Percentiles rank a stretch among this genome's conserved stretches.
phyloP scores from a whole-genome alignment of 768 basidiomycete genomes.

The Termitomyces sp. region DNA sequence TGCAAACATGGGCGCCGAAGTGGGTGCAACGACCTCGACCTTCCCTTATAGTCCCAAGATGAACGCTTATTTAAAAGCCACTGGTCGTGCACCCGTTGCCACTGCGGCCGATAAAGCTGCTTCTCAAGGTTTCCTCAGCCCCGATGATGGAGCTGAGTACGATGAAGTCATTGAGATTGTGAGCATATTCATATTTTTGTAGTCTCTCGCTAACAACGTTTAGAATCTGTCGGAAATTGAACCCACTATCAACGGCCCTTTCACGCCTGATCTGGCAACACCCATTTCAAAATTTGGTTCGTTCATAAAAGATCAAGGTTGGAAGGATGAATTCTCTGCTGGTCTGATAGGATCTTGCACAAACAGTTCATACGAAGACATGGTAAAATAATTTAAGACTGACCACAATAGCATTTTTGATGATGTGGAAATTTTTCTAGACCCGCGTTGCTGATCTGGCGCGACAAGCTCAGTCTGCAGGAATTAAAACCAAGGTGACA shows the following conservation, averaged over 20 bases:
- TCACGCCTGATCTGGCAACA: slow-evolving; percentile 95
- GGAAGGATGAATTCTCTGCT: slow-evolving; percentile 92
- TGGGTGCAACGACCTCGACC: slow-evolving; percentile 98
- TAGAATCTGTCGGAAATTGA: slow-evolving; percentile 88
- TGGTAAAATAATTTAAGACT: slow-evolving; percentile 45
- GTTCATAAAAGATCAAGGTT: slow-evolving; percentile 80
- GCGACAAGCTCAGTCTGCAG: slow-evolving; percentile 80
- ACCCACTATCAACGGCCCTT: slow-evolving; percentile 93
- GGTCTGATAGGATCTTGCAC: slow-evolving; percentile 98
- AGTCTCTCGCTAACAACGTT: slow-evolving; percentile 1
- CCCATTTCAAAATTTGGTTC: slow-evolving; percentile 85
- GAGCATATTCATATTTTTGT: slow-evolving; percentile 21
- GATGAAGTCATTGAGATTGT: slow-evolving; percentile 95
- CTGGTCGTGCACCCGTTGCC: slow-evolving; percentile 84
- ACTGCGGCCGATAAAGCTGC: slow-evolving; percentile 84
- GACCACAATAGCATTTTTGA: slow-evolving; percentile 7
- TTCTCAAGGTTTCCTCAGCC: slow-evolving; percentile 66
- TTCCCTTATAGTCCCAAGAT: slow-evolving; percentile 95
- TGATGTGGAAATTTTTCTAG: slow-evolving; percentile 37
- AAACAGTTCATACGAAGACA: slow-evolving; percentile 96
- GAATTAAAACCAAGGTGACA: slow-evolving; percentile 68
- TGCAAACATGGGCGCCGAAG: slow-evolving; percentile 99
- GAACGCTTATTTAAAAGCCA: slow-evolving; percentile 86
- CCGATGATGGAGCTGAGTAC: slow-evolving; percentile 89
- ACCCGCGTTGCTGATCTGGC: slow-evolving; percentile 92